Base-by-base conservation (phyloP, 2,329 filamentous ascomycete species). In the Pestalotiopsis sp. region DNA sequence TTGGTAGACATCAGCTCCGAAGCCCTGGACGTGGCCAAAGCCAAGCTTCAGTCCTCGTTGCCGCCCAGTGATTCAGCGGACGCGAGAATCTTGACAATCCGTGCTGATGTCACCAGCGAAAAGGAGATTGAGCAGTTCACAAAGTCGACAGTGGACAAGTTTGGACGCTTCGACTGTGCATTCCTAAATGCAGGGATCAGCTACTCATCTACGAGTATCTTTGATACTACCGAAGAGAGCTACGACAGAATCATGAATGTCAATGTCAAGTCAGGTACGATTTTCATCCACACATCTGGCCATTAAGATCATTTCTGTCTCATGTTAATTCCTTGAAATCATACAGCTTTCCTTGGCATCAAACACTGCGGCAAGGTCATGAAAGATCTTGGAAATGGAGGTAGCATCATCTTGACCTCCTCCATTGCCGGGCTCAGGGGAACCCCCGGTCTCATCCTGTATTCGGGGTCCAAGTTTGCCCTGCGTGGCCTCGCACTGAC, bases 371-470 rank as follows among this genome's bases (percentile, higher is more conserved):
- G 75, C 4, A 72, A 72, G 5, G 76, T 76, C 3, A 81, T 82
- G 77, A 74, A 73, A 41, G 71, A 74, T 6, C 70, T 74, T 13
- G 72, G 74, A 20, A 74, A 73, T 27, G 77, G 78, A 57, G 80
- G 80, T 5, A 81, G 80, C 57, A 81, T 81, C 49, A 77, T 81
- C 66, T 72, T 82, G 41, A 77, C 79, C 12, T 82, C 80, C 6
- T 81, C 79, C 2, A 78, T 80, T 60, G 79, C 79, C 2, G 80
- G 80, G 6, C 76, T 82, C 9, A 79, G 77, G 36, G 80, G 76
- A 20, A 79, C 77, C 23, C 79, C 80, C 2, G 78, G 78, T 6
- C 74, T 80, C 17, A 77, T 76, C 23, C 72, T 77, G 11, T 80
- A 81, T 71, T 79, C 79, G 4, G 75, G 75, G 1, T 77, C 78